Base-by-base conservation (phyloP, 2,329 filamentous ascomycete genomes). In the Hymenoscyphus linearis region DNA sequence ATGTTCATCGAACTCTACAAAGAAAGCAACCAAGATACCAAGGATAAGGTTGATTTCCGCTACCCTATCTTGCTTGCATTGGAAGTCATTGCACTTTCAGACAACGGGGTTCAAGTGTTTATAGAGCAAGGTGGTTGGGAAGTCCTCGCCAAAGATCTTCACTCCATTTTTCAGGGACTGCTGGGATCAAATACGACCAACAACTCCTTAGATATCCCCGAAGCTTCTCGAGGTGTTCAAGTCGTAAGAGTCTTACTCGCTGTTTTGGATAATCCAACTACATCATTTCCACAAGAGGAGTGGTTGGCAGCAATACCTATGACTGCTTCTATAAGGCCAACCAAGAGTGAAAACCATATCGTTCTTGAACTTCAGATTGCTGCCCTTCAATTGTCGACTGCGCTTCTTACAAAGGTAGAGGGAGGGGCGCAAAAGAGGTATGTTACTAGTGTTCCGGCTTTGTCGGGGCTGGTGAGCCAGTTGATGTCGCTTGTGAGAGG, bases 1-100 rank as follows among this genome's bases (percentile, higher is more conserved):
- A 81, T 89, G 77, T 77, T 89, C 35, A 70, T 87, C 58, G 84
- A 86, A 13, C 74, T 89, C 0, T 89, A 89, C 70, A 76, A 76
- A 52, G 40, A 61, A 10, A 71, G 68, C 44, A 57, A 58, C 4
- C 52, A 62, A 27, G 62, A 57, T 7, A 16, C 53, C 40, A n/a
- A n/a, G n/a, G n/a, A n/a, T n/a, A n/a, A n/a, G n/a, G 73, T 83
- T 1, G 84, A 87, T 64, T 83, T 86, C 61, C 78, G 83, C 4
- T 79, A 79, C 2, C 78, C 85, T 0, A 75, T 86, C 1, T 74
- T 88, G 2, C 81, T 85, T 5, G 84, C 83, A 0, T 73, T 88
- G 0, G 83, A 88, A 68, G 85, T 82, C 0, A 74, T 87, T 6
- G 73, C 81, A n/a, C 74, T 75, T 4, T 76, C 79, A 1, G 74